Conservation (phyloP, 2,329 filamentous ascomycete genomes). For the Whalleya microplaca region DNA sequence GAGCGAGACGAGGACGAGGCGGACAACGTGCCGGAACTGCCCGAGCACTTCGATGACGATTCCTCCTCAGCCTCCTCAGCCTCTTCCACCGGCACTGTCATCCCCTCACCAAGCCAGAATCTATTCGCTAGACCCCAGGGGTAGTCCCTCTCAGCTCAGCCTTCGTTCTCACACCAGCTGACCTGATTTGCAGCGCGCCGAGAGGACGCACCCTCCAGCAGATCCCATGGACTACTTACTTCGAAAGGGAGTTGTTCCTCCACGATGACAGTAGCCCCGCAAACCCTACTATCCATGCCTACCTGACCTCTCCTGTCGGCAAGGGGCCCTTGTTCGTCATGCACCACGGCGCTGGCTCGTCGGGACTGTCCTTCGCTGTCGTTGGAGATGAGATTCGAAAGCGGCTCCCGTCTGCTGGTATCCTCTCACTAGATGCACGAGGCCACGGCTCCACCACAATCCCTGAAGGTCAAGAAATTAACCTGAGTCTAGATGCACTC, state of each 20-base stretch:
- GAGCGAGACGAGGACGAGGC: constrained; percentile 55
- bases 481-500: constrained; percentile 75
- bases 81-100: constrained; percentile 90
- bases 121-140: constrained; percentile 73
- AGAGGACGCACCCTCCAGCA: constrained; percentile 63
- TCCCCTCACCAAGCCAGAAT: constrained; percentile 74
- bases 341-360: constrained; percentile 94
- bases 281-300: constrained; percentile 75
- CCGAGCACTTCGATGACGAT: constrained; percentile 61
- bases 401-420: constrained; percentile 76
- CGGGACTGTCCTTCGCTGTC: constrained; percentile 87
- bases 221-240: constrained; percentile 87
- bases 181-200: constrained; percentile 44
- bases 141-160: constrained; percentile 48
- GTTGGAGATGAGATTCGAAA: constrained; percentile 78
- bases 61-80: constrained; percentile 82
- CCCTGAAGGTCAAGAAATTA: constrained; percentile 46
- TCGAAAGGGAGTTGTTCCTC: constrained; percentile 83
- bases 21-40: constrained; percentile 47
- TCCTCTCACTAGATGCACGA: constrained; percentile 84
- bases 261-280: constrained; percentile 46
- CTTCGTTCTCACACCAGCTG: constrained; percentile 24
- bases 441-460: constrained; percentile 79
- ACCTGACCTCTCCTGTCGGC: constrained; percentile 79
- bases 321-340: constrained; percentile 85